Base-by-base conservation (phyloP, 1,139 yeast species). In the Diutina catenulata region DNA sequence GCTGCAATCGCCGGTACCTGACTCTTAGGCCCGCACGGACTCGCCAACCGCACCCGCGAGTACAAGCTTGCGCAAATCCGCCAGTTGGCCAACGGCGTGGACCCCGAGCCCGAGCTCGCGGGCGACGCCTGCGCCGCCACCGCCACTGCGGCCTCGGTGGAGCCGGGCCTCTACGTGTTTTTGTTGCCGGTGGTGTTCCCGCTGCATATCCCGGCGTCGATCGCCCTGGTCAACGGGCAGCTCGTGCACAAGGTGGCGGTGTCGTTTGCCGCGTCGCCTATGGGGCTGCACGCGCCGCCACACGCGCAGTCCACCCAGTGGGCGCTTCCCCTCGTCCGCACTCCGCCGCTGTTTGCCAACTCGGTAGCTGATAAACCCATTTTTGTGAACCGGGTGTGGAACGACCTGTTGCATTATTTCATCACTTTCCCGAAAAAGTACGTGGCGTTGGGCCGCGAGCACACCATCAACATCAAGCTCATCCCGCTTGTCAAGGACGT, bases 351-450 rank as follows among this genome's bases (percentile, higher is more conserved):
- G n/a, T 70, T 71, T 46, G 84, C 87, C 1, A 65, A 76, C 28
- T 74, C 86, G 0, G 73, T 83, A 7, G 74, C 81, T 3, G 81
- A 82, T 52, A 83, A 81, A 49, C 94, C 95, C 0, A 74, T 87
- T 22, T 81, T 78, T 52, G 84, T 87, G 23, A 81, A 82, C 49
- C 70, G 91, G 41, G 69, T 78, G 3, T 87, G 95, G 95, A 81
- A 80, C 47, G 79, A 82, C 45, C 58, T 91, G 0, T 61, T 87
- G 33, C 81, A 78, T 42, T 87, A 87, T 55, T 83, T 82, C 46
- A 71, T 87, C 24, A 73, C 86, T 0, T 69, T 86, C 40, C 94
- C 93, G 1, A 71, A 72, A 44, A 83, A 84, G 48, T 84, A 72
- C 55, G 75, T 84, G 5, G 67, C 88, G 0, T 62, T 86, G 38